Conservation (phyloP, 2,329 filamentous ascomycete genomes). For the Aureobasidium subglaciale region DNA sequence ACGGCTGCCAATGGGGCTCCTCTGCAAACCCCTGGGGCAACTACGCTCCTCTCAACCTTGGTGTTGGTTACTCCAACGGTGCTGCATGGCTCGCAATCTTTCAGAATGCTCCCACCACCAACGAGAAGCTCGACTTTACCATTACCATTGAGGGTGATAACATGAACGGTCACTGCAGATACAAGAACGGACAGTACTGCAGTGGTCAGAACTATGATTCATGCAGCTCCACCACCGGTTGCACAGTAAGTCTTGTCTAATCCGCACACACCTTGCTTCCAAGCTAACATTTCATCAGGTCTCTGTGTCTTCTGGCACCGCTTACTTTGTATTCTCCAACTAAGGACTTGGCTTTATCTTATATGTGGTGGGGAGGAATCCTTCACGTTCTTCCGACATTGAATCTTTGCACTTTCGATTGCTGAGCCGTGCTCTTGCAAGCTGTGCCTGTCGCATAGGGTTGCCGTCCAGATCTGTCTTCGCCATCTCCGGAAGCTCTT, state of each 20-base stretch:
- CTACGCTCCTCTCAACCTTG: constrained; percentile 80
- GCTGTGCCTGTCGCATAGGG: neutral
- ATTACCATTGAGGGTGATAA: constrained; percentile 67
- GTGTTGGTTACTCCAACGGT: constrained; percentile 65
- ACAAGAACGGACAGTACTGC: constrained; percentile 57
- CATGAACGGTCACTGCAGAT: constrained; percentile 55
- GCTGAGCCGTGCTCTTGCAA: constrained; percentile 10
- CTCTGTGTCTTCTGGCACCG: constrained; percentile 42
- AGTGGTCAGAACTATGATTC: constrained; percentile 38
- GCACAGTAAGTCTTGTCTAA: constrained; percentile 61
- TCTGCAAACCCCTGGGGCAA: constrained; percentile 60
- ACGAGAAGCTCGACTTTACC: constrained; percentile 65
- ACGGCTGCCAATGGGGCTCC: constrained; percentile 72
- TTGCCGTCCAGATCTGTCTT: neutral
- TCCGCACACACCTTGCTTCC: neutral
- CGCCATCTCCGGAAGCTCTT: neutral
- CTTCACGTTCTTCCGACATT: neutral
- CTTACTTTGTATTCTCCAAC: constrained; percentile 39
- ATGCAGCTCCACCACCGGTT: constrained; percentile 53
- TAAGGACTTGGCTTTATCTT: constrained; percentile 4
- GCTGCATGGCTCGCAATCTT: constrained; percentile 76
- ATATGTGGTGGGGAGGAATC: neutral
- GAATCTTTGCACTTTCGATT: neutral
- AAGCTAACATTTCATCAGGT: constrained; percentile 33
- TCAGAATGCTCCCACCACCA: constrained; percentile 71